Evolutionary conservation across 2,329 filamentous ascomycete species (phyloP).

Genomic region (Neopestalotiopsis clavispora): DNA sequence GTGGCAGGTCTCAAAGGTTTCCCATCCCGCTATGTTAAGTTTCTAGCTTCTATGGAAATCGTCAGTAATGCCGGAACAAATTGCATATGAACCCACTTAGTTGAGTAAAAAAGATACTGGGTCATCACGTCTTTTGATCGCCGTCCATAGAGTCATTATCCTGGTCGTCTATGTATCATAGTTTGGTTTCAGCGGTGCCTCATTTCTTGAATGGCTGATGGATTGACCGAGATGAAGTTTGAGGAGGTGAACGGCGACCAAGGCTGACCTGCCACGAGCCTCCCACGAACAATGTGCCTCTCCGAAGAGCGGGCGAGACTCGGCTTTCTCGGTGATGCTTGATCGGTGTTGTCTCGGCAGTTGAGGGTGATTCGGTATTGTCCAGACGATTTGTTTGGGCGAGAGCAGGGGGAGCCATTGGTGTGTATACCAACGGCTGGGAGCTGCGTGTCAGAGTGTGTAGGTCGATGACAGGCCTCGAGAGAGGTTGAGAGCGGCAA

Average conservation of each 20-base stretch:
- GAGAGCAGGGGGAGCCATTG: neutral
- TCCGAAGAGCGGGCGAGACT: neutral
- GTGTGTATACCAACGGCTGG: neutral
- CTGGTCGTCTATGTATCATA: neutral
- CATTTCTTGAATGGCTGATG: neutral
- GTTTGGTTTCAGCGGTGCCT: neutral
- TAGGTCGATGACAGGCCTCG: neutral
- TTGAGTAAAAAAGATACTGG: neutral
- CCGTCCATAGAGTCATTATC: neutral
- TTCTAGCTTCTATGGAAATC: neutral
- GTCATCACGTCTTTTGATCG: neutral
- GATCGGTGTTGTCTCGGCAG: conserved; percentile 6
- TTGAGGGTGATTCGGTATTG: neutral
- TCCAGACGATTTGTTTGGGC: neutral
- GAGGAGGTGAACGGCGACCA: neutral
- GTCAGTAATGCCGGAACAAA: neutral
- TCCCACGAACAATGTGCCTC: neutral
- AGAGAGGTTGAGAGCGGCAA: neutral
- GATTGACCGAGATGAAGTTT: neutral
- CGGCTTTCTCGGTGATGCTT: conserved; percentile 3
- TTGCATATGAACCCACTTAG: neutral
- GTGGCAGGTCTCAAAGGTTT: neutral
- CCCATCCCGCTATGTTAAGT: neutral
- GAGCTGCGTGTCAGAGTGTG: neutral
- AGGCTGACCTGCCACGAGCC: conserved; percentile 3